Percentiles rank a stretch among this genome's conserved stretches.
Conservation (phyloP, 495 filamentous ascomycete species). For the Penicillium arizonense region DNA sequence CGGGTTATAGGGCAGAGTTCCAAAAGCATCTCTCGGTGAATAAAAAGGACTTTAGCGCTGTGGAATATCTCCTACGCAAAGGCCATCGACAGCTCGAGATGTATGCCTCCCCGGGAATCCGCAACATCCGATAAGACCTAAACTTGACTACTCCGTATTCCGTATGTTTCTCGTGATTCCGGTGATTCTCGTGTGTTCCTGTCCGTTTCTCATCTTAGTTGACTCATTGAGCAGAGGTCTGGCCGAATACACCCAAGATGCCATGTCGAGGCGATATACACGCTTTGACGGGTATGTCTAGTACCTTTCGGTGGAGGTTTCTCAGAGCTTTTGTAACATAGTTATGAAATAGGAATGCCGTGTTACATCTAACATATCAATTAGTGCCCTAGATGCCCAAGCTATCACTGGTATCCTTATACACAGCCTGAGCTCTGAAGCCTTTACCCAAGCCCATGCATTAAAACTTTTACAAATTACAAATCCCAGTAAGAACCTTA, state of each 20-base stretch:
- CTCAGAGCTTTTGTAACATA: too few species aligned
- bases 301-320: too few species aligned
- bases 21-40: constrained; percentile 64
- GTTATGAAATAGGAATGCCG: too few species aligned
- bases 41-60: constrained; percentile 84
- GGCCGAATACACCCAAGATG: too few species aligned
- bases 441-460: too few species aligned
- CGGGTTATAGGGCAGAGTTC: constrained; percentile 66
- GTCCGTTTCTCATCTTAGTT: neutral
- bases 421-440: too few species aligned
- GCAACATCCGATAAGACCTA: constrained; percentile 58
- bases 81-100: constrained; percentile 82
- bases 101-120: constrained; percentile 80
- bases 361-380: too few species aligned
- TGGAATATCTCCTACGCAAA: constrained; percentile 86
- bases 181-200: neutral
- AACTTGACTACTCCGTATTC: neutral
- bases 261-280: too few species aligned
- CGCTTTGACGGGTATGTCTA: too few species aligned
- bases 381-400: too few species aligned
- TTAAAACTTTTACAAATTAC: neutral
- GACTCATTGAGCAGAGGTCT: too few species aligned
- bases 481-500: neutral
- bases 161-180: constrained; percentile 13
- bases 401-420: too few species aligned